phyloP scores from a whole-genome alignment of 495 filamentous ascomycete genomes.

The Penicillium paradoxum region DNA sequence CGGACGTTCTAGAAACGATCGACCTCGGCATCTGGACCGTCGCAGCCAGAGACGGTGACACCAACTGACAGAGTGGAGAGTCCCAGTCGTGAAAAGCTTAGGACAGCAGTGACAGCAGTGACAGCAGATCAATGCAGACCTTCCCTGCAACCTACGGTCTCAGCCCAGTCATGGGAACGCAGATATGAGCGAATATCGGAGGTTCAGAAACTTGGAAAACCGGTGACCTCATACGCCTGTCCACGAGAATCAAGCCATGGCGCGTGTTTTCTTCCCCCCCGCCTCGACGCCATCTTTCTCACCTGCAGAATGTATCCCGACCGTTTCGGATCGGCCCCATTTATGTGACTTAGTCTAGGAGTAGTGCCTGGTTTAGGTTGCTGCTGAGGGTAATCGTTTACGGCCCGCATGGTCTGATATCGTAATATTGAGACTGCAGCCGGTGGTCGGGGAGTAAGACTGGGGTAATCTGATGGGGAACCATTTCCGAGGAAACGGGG shows the following conservation, averaged over 20 bases:
- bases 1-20: background rate
- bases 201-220: background rate
- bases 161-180: background rate
- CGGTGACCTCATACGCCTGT: slow-evolving; percentile 11
- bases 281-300: slow-evolving; percentile 3
- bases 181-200: slow-evolving; percentile 3
- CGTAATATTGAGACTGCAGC: background rate
- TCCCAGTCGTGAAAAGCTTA: background rate
- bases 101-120: slow-evolving; percentile 1
- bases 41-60: slow-evolving; percentile 1
- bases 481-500: background rate
- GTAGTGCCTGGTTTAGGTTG: slow-evolving; percentile 1
- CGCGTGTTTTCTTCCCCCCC: background rate
- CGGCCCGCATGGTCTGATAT: background rate
- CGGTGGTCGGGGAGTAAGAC: background rate
- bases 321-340: slow-evolving; percentile 10
- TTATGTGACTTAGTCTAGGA: slow-evolving; percentile 10
- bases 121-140: background rate
- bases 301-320: slow-evolving; percentile 11
- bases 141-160: slow-evolving; percentile 1
- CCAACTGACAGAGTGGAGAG: background rate
- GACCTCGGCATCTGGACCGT: slow-evolving; percentile 1
- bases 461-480: background rate
- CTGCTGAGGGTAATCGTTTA: background rate
- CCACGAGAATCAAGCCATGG: background rate